Base-by-base conservation (phyloP, 345 rosid species). In the Viola odorata region DNA sequence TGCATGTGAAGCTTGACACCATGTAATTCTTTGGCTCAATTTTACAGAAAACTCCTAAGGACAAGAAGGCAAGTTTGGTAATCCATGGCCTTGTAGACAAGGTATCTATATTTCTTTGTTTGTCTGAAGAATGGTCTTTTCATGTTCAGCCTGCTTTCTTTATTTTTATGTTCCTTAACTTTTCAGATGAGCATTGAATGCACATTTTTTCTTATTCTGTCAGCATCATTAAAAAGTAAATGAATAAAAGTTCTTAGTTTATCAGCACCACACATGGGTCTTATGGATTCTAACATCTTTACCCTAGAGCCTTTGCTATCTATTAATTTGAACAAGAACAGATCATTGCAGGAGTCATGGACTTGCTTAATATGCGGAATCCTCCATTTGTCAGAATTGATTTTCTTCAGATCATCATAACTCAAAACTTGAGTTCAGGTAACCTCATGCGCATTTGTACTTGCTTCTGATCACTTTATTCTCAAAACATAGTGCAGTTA, bases 31-130 rank as follows among this genome's bases (percentile, higher is more conserved):
- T 23, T 23, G 32, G 32, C 32, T 23, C 2, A 23, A 23, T 23
- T 23, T 23, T 75, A 42, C 80, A 94, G 97, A 86, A 86, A 94
- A 94, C 97, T 60, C 97, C 99, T 0, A 94, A 94, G 82, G 99
- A 94, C 85, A 86, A 86, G 81, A 88, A 90, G 56, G 97, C 99
- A 65, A 82, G 78, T 68, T 70, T 94, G 78, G 92, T 94, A 74
- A 90, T 94, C 74, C 97, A 78, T 52, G 99, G 99, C 10, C 61
- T 90, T 67, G 96, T 81, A 65, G 99, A 94, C 67, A 90, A 84
- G 95, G 99, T 94, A 81, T 23, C 53, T 11, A 2, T 52, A 12
- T 70, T 49, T 53, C 44, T n/a, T 8, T 37, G 13, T 45, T 32
- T 44, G 41, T 16, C 9, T 11, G 5, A 12, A 6, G 38, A 16